Conservation (phyloP, 768 basidiomycete species). For the Panaeolus cyanescens region DNA sequence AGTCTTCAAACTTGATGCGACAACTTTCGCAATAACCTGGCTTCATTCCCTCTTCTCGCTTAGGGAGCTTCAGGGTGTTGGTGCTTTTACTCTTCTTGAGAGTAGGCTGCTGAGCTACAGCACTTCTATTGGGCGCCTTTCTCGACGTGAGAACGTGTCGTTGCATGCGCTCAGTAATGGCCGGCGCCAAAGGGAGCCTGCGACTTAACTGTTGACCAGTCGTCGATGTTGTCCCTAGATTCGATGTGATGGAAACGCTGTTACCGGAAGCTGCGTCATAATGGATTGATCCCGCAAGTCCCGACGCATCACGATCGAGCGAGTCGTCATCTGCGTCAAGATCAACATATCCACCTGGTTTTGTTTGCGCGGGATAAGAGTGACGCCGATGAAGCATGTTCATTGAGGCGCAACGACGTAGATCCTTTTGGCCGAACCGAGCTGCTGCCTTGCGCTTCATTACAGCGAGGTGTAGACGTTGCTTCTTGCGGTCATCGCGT, state of each 20-base stretch:
- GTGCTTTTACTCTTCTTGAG: constrained; percentile 82
- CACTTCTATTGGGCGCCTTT: constrained; percentile 39
- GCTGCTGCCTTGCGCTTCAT: constrained; percentile 41
- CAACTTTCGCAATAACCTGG: constrained; percentile 99
- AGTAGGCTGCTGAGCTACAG: constrained; percentile 53
- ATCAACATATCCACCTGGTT: constrained; percentile 31
- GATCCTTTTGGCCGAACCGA: constrained; percentile 43
- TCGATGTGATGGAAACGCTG: constrained; percentile 90
- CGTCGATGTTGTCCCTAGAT: constrained; percentile 82
- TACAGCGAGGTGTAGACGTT: constrained; percentile 32
- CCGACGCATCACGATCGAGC: constrained; percentile 69
- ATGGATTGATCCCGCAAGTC: constrained; percentile 63
- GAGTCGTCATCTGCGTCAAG: constrained; percentile 44
- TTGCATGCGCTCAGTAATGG: constrained; percentile 56
- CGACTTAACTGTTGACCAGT: constrained; percentile 44
- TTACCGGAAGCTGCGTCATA: constrained; percentile 96
- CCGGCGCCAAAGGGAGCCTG: constrained; percentile 50
- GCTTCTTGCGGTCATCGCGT: constrained; percentile 32
- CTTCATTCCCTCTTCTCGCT: constrained; percentile 84
- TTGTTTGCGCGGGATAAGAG: constrained; percentile 27
- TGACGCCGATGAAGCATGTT: constrained; percentile 68
- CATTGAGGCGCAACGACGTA: constrained; percentile 77
- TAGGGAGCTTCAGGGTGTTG: constrained; percentile 72
- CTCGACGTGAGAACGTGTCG: constrained; percentile 72
- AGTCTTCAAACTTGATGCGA: constrained; percentile 86